These are phyloP conservation scores for Mycosphaerella sp. DNA, from an alignment of 2,329 filamentous ascomycete genomes.

Conservation along the genomic window DNA sequence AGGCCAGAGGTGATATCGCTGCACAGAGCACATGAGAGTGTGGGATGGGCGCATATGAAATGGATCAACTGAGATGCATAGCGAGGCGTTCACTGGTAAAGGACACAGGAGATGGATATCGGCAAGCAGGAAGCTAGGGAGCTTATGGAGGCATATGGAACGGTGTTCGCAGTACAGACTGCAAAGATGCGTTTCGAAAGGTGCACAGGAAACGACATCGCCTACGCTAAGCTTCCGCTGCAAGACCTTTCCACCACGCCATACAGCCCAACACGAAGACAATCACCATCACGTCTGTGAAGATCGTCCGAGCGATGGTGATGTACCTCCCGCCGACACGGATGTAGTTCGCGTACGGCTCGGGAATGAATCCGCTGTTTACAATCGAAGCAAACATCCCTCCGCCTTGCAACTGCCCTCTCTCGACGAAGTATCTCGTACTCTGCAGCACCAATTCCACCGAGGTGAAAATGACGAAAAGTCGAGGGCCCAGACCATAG, in stretches of 20 bases:
- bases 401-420: conserved; percentile 50
- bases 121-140: too few species aligned
- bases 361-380: conserved; percentile 56
- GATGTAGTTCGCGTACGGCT: conserved; percentile 57
- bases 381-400: conserved; percentile 60
- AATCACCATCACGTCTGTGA: conserved; percentile 66
- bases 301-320: conserved; percentile 65
- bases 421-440: conserved; percentile 64
- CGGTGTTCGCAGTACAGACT: conserved; percentile 4
- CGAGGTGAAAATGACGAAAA: conserved; percentile 78
- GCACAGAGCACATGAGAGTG: conserved; percentile 14
- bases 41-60: not conserved
- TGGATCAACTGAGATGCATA: not conserved
- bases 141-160: not conserved
- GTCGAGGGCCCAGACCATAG: conserved; percentile 44
- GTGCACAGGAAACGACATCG: too few species aligned
- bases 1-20: conserved; percentile 47
- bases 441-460: conserved; percentile 67
- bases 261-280: conserved; percentile 66
- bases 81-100: conserved; percentile 1
- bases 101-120: not conserved
- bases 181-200: not conserved
- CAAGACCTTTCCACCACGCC: conserved; percentile 42
- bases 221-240: conserved; percentile 16
- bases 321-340: conserved; percentile 58